A percentile compares a stretch with the other conserved stretches of the same genome.
These are phyloP conservation scores for Graphilbum sp. DNA, from an alignment of 2,329 filamentous ascomycete genomes.

Conservation along the genomic window DNA sequence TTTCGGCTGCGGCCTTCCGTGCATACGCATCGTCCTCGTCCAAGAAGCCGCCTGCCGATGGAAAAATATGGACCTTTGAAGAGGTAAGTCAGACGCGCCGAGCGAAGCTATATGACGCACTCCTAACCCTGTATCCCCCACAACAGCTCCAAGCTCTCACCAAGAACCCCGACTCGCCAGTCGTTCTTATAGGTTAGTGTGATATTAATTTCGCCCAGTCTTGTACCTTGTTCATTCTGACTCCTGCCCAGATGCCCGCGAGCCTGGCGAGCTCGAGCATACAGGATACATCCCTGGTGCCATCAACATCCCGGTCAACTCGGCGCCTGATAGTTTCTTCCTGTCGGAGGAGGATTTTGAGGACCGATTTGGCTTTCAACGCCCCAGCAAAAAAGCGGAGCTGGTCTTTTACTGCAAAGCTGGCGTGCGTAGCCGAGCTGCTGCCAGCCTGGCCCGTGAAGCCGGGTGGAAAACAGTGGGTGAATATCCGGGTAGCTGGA, in stretches of 20 bases:
- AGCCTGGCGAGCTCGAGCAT: slow-evolving; percentile 46
- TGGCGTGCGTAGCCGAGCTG: slow-evolving; percentile 65
- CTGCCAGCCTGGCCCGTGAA: slow-evolving; percentile 59
- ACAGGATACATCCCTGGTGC: slow-evolving; percentile 65
- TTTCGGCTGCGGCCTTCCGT: no score
- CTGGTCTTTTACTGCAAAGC: slow-evolving; percentile 89
- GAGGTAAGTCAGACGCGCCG: slow-evolving; percentile 20
- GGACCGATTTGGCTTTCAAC: slow-evolving; percentile 62
- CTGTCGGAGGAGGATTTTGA: slow-evolving; percentile 64
- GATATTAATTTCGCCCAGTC: background rate
- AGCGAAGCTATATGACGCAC: no score
- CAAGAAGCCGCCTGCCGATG: no score
- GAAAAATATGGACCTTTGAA: slow-evolving; percentile 31
- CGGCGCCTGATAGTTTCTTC: slow-evolving; percentile 64
- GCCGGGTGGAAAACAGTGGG: slow-evolving; percentile 58
- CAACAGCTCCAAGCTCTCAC: slow-evolving; percentile 25
- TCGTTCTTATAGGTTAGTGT: slow-evolving; percentile 26
- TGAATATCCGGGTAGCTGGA: slow-evolving; percentile 61
- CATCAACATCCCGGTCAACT: slow-evolving; percentile 66
- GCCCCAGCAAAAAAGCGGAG: slow-evolving; percentile 37
- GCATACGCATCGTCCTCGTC: no score
- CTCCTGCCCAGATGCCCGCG: slow-evolving; percentile 44
- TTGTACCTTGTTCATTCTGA: background rate
- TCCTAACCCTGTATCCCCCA: no score
- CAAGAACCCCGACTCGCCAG: slow-evolving; percentile 14